These are phyloP conservation scores for Fraxinus floribunda DNA, from an alignment of 305 asterid species.

Conservation along the genomic window DNA sequence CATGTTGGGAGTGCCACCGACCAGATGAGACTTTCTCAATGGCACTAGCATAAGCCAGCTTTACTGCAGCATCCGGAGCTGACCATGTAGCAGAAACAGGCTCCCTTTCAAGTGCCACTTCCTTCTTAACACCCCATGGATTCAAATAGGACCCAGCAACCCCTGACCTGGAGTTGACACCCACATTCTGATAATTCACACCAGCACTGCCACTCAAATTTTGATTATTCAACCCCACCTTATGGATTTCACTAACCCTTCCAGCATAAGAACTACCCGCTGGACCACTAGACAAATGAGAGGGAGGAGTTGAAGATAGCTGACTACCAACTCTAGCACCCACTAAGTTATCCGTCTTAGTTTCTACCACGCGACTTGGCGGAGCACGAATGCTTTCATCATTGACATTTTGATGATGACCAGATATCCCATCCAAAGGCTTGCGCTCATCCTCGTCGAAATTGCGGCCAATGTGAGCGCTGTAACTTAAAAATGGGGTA, in stretches of 20 bases:
- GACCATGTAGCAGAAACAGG: constrained; percentile 61
- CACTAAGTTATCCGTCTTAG: constrained; percentile 41
- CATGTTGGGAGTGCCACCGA: constrained; percentile 78
- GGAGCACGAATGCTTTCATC: constrained; percentile 59
- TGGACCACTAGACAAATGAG: constrained; percentile 47
- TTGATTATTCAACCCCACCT: constrained; percentile 42
- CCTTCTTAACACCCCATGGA: constrained; percentile 89
- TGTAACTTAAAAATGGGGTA: constrained; percentile 56
- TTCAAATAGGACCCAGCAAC: constrained; percentile 56
- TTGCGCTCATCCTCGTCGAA: constrained; percentile 96
- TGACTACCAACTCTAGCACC: constrained; percentile 43
- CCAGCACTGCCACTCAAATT: constrained; percentile 30
- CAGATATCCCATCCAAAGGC: constrained; percentile 76
- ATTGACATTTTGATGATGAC: constrained; percentile 67
- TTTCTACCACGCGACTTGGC: constrained; percentile 41
- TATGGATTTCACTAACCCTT: constrained; percentile 52
- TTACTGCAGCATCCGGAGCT: constrained; percentile 67
- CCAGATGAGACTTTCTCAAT: constrained; percentile 88
- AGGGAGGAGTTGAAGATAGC: constrained; percentile 42
- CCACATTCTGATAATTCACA: constrained; percentile 39
- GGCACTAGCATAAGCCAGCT: constrained; percentile 90
- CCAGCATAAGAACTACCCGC: constrained; percentile 48
- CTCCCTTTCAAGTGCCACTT: constrained; percentile 49
- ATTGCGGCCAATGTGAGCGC: constrained; percentile 62
- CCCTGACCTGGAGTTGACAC: constrained; percentile 44